phyloP scores from a whole-genome alignment of 495 filamentous ascomycete species.

The Aspergillus ostianus region DNA sequence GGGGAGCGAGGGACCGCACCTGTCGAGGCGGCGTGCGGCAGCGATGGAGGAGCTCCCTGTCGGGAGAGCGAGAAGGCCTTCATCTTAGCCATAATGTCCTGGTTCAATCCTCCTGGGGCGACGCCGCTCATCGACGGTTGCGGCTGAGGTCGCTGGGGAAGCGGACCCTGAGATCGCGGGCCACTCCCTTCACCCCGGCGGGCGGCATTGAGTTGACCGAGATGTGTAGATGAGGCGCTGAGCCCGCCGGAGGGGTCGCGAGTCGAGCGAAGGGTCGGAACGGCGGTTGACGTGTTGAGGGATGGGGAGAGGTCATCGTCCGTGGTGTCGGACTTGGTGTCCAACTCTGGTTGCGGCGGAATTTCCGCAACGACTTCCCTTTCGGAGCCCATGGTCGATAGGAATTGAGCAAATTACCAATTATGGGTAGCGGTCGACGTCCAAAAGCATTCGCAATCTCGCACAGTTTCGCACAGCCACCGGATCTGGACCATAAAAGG shows the following conservation, averaged over 20 bases:
- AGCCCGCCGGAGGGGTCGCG: slow-evolving; percentile 47
- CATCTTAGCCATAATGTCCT: slow-evolving; percentile 81
- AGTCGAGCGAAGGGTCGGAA: slow-evolving; percentile 29
- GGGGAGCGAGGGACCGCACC: slow-evolving; percentile 33
- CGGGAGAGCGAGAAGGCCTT: slow-evolving; percentile 70
- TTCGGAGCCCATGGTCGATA: slow-evolving; percentile 20
- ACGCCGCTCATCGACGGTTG: slow-evolving; percentile 55
- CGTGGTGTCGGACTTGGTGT: slow-evolving; percentile 24
- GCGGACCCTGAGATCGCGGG: slow-evolving; percentile 26
- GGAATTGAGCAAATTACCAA: background rate
- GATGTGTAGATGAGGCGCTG: slow-evolving; percentile 71
- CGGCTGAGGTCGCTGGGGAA: slow-evolving; percentile 46
- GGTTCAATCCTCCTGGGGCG: slow-evolving; percentile 58
- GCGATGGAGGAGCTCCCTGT: slow-evolving; percentile 50
- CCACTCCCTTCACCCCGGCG: slow-evolving; percentile 52
- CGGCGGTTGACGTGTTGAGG: slow-evolving; percentile 11
- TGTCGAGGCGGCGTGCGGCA: slow-evolving; percentile 35
- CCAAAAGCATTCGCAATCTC: slow-evolving; percentile 6
- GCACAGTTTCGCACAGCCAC: slow-evolving; percentile 9
- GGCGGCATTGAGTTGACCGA: slow-evolving; percentile 80
- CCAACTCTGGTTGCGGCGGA: slow-evolving; percentile 15
- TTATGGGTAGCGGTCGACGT: background rate
- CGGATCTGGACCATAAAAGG: slow-evolving; percentile 13
- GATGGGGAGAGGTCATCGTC: slow-evolving; percentile 30
- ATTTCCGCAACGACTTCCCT: slow-evolving; percentile 17